These are phyloP conservation scores for Sungouiozyma intestinalis DNA, from an alignment of 805 yeast genomes.

Conservation along the genomic window DNA sequence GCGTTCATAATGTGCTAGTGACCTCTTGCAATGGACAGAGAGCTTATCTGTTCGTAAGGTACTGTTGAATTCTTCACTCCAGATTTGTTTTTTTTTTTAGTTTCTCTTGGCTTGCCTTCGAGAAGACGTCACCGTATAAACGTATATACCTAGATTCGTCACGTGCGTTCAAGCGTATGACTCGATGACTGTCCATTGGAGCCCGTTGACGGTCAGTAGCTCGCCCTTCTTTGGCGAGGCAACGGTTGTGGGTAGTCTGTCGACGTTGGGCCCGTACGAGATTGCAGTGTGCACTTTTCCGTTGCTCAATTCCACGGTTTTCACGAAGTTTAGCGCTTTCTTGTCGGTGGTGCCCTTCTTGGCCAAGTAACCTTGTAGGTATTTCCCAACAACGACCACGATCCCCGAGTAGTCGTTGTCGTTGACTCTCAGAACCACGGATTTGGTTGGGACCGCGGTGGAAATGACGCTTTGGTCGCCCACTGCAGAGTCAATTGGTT, in stretches of 20 bases:
- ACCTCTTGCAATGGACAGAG: background rate
- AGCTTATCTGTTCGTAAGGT: too few relatives aligned
- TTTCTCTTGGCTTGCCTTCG: background rate
- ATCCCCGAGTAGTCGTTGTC: slow-evolving; percentile 21
- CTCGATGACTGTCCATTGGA: slow-evolving; percentile 27
- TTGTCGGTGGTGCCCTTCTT: slow-evolving; percentile 13
- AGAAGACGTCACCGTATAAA: background rate
- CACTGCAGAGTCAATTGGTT: slow-evolving; percentile 23
- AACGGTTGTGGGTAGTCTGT: slow-evolving; percentile 22
- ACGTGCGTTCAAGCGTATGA: slow-evolving; percentile 5
- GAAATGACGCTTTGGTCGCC: slow-evolving; percentile 12
- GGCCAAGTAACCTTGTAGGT: slow-evolving; percentile 27
- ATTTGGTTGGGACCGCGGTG: slow-evolving; percentile 4
- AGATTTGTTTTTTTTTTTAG: background rate
- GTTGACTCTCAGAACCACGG: slow-evolving; percentile 20
- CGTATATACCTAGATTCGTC: background rate
- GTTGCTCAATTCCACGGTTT: slow-evolving; percentile 15
- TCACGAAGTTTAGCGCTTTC: slow-evolving; percentile 21
- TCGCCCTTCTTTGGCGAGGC: slow-evolving; percentile 16
- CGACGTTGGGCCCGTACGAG: slow-evolving; percentile 18
- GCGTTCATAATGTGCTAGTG: slow-evolving; percentile 4
- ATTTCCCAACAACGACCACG: slow-evolving; percentile 24
- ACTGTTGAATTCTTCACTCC: background rate
- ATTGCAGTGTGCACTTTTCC: slow-evolving; percentile 8
- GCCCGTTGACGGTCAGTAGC: slow-evolving; percentile 14